Evolutionary conservation across 2,329 filamentous ascomycete genomes (phyloP).

Genomic region (Cephalotrichum gorgonifer): DNA sequence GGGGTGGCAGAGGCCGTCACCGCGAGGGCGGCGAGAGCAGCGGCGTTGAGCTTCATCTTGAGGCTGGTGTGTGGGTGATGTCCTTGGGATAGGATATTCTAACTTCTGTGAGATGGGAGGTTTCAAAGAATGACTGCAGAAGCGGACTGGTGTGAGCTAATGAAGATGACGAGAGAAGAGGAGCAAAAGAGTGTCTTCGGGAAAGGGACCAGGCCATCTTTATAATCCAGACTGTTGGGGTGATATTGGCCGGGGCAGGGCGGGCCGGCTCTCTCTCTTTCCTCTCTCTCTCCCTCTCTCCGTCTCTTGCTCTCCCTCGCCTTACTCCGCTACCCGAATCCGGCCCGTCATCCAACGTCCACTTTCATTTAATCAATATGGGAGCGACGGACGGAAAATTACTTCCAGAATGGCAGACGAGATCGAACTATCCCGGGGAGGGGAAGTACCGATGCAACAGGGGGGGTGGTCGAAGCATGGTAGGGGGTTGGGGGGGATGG

Average conservation of each 20-base stretch:
- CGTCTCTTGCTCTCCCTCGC: not conserved
- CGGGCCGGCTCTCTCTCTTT: not conserved
- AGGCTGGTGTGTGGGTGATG: not conserved
- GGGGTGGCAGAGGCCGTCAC: slow-evolving; percentile 22
- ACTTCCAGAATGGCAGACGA: not conserved
- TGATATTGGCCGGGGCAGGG: not conserved
- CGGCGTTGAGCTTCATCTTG: slow-evolving; percentile 23
- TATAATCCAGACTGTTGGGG: slow-evolving; percentile 1
- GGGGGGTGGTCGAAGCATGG: not conserved
- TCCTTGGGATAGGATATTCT: not conserved
- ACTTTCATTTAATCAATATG: not conserved
- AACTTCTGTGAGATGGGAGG: not conserved
- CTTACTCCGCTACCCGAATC: not conserved
- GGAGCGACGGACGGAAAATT: not conserved
- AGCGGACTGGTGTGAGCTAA: not conserved
- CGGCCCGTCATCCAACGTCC: not conserved
- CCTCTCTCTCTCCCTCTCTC: too few relatives aligned
- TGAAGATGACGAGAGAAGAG: not conserved
- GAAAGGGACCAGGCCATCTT: not conserved
- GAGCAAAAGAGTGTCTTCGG: not conserved
- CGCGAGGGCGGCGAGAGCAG: slow-evolving; percentile 23
- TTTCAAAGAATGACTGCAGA: not conserved
- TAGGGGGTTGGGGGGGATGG: not conserved
- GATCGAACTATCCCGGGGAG: not conserved
- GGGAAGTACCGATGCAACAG: not conserved